Evolutionary conservation across 768 basidiomycete genomes (phyloP).

Genomic region (Tylopilus subfusipes): DNA sequence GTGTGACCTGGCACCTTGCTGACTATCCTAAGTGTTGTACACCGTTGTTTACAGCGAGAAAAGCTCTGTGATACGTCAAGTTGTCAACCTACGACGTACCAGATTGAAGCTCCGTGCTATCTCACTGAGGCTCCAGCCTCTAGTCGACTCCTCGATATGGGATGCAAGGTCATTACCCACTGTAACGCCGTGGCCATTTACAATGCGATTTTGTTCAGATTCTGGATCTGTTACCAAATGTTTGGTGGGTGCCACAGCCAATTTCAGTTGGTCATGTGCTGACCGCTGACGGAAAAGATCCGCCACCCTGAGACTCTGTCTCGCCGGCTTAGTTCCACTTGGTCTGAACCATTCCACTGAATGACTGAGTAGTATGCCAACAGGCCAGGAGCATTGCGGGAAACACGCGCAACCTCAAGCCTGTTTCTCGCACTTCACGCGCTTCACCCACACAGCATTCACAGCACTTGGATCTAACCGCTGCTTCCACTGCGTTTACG

Average conservation of each 20-base stretch:
- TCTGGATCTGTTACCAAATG: background rate
- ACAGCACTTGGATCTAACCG: background rate
- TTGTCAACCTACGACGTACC: too few relatives aligned
- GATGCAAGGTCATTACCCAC: too few relatives aligned
- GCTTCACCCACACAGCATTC: background rate
- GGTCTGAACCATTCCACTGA: slow-evolving; percentile 1
- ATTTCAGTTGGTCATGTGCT: background rate
- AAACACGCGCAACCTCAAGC: background rate
- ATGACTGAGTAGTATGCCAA: slow-evolving; percentile 7
- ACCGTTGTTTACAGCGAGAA: too few relatives aligned
- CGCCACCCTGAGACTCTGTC: slow-evolving; percentile 11
- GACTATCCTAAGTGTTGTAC: too few relatives aligned
- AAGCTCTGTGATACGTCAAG: too few relatives aligned
- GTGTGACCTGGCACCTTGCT: too few relatives aligned
- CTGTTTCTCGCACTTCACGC: background rate
- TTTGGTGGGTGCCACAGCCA: background rate
- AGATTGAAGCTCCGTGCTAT: too few relatives aligned
- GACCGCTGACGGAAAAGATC: slow-evolving; percentile 2
- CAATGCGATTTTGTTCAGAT: background rate
- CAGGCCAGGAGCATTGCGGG: slow-evolving; percentile 2
- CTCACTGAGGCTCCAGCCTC: too few relatives aligned
- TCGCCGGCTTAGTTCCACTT: slow-evolving; percentile 8
- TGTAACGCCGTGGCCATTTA: background rate
- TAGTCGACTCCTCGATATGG: too few relatives aligned
- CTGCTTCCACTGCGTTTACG: slow-evolving; percentile 5